Conservation (phyloP, 495 filamentous ascomycete species). For the Aspergillus carlsbadensis region DNA sequence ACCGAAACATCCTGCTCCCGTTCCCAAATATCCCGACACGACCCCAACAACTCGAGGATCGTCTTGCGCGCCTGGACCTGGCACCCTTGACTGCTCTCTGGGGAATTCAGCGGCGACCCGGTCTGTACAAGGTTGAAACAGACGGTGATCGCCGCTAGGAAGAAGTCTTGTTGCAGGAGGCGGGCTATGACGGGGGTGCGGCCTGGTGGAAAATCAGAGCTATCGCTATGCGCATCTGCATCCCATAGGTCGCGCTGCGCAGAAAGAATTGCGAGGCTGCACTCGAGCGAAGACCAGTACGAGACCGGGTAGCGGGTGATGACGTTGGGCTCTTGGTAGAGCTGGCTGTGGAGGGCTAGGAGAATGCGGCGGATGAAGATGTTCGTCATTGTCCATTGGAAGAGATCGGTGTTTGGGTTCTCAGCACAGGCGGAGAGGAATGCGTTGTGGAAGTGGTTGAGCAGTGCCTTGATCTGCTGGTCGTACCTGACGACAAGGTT, state of each 20-base stretch:
- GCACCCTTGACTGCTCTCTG: not conserved
- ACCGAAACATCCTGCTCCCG: not conserved
- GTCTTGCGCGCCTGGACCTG: not conserved
- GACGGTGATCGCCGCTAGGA: not conserved
- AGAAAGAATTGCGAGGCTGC: slow-evolving; percentile 1
- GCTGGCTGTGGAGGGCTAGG: slow-evolving; percentile 1
- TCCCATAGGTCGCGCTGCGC: not conserved
- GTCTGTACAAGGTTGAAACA: not conserved
- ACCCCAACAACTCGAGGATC: not conserved
- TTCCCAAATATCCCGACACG: not conserved
- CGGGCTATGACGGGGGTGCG: not conserved
- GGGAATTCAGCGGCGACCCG: not conserved
- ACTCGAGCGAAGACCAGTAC: slow-evolving; percentile 1
- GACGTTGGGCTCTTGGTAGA: not conserved
- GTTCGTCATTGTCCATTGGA: not conserved
- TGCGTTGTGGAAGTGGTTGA: not conserved
- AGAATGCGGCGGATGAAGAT: slow-evolving; percentile 1
- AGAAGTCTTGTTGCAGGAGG: not conserved
- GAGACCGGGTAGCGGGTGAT: not conserved
- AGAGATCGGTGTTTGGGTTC: not conserved
- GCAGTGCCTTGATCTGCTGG: not conserved
- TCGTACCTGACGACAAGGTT: not conserved
- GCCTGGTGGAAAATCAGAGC: too few relatives aligned
- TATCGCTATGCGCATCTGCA: too few relatives aligned
- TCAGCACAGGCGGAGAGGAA: not conserved